Evolutionary conservation across 2,329 filamentous ascomycete genomes (phyloP), one percentile per base, ranked within the genome.

Genomic region (Coleophoma crateriformis): DNA sequence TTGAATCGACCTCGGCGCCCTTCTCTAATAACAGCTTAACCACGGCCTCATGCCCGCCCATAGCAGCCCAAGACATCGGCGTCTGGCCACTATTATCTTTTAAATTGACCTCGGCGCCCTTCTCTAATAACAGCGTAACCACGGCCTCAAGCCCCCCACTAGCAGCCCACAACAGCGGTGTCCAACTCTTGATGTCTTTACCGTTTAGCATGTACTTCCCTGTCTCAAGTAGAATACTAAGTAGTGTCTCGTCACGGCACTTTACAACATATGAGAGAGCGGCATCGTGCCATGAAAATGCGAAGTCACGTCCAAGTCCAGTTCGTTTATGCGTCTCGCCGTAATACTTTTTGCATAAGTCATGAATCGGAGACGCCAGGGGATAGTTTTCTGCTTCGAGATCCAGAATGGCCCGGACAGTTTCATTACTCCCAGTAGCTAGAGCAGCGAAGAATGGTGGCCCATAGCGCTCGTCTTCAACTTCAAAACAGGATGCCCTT

Each of bases 371-470:
- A 43, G 55, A 32, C 6, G 8, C 6, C 38, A 27, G 39, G 6
- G 50, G 45, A 7, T 48, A 46, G 1, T 4, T 43, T 51, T 49
- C 49, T 0, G 38, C 48, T 27, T 58, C 33, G 17, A 52, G 32
- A 33, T 59, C 49, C 32, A 67, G 41, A 49, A 68, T 53, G 15
- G 47, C 48, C 20, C 54, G 48, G 3, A 62, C 46, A 2, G 67
- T 58, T 39, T 64, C 55, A 45, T 61, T 14, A 45, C 63, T 61
- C 0, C 58, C 56, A 6, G 57, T 62, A 44, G 63, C 64, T 20
- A 68, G 38, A 3, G 69, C 67, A 2, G 69, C 68, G 33, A 71
- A 64, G 1, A 72, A 15, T 22, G 68, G 64, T 27, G 58, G 58
- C 0, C 58, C 55, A 50, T 70, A 72, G 7, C 61, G 59, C 44